phyloP scores from a whole-genome alignment of 176 grass and related monocot genomes.

The Oryza punctata region DNA sequence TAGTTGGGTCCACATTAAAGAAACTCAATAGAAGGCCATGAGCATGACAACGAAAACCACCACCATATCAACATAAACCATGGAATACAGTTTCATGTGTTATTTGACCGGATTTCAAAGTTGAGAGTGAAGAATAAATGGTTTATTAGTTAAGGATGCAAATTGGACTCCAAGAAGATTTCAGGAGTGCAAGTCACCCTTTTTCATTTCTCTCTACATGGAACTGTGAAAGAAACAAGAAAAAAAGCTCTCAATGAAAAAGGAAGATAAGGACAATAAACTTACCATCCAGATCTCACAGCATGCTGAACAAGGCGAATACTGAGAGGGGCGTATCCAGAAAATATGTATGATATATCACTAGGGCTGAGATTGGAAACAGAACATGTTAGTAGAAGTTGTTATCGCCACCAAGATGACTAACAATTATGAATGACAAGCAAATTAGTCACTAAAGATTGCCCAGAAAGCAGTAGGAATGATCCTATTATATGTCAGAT shows the following conservation, averaged over 20 bases:
- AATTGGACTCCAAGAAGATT: not conserved
- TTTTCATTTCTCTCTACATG: not conserved
- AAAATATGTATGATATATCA: constrained; percentile 98
- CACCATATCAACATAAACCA: no score
- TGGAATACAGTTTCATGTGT: no score
- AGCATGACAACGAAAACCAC: no score
- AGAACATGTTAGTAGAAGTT: constrained; percentile 42
- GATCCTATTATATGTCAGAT: constrained; percentile 13
- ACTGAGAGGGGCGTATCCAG: constrained; percentile 97
- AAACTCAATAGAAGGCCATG: not conserved
- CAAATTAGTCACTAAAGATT: constrained; percentile 4
- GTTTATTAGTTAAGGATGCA: not conserved
- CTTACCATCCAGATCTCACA: constrained; percentile 93
- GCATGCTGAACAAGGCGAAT: constrained; percentile 97
- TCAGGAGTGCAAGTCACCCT: not conserved
- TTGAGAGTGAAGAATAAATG: no score
- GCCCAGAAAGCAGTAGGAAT: constrained; percentile 18
- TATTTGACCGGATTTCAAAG: no score
- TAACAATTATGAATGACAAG: not conserved
- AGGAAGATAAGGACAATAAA: not conserved
- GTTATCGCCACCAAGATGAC: constrained; percentile 25
- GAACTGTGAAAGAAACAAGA: not conserved
- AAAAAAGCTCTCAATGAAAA: not conserved
- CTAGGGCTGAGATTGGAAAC: constrained; percentile 64
- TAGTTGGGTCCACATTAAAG: not conserved